Evolutionary conservation across 2,329 filamentous ascomycete genomes (phyloP).

Genomic region (Trichoderma polysporum): DNA sequence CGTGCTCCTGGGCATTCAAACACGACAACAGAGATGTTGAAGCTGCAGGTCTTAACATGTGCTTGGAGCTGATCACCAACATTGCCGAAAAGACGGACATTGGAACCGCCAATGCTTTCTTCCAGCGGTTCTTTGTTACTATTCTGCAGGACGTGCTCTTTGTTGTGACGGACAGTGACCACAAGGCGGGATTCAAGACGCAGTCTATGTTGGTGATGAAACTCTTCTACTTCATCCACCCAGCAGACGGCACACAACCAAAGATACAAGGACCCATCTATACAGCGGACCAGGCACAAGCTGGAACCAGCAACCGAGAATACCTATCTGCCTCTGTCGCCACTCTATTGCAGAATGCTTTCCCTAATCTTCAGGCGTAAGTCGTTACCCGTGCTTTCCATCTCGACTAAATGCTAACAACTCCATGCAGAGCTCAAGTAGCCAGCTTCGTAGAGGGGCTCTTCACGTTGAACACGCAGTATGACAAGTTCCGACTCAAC

Average conservation of each 20-base stretch:
- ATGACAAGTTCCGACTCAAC: constrained; percentile 93
- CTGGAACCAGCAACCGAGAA: constrained; percentile 84
- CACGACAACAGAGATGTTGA: constrained; percentile 99
- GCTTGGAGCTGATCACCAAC: constrained; percentile 93
- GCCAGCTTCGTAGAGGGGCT: constrained; percentile 85
- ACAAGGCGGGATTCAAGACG: constrained; percentile 99
- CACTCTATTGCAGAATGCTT: constrained; percentile 81
- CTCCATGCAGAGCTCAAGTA: constrained; percentile 69
- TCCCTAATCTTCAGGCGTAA: constrained; percentile 88
- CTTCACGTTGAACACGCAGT: constrained; percentile 83
- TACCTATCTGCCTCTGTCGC: constrained; percentile 88
- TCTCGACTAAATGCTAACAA: constrained; percentile 36
- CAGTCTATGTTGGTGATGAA: constrained; percentile 91
- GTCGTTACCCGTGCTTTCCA: constrained; percentile 36
- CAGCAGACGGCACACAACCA: constrained; percentile 63
- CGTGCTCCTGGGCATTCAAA: constrained; percentile 99
- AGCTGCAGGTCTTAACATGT: constrained; percentile 95
- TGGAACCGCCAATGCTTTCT: constrained; percentile 88
- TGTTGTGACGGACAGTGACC: constrained; percentile 93
- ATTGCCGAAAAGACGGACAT: constrained; percentile 90
- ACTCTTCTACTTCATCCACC: constrained; percentile 94
- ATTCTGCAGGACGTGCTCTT: constrained; percentile 99
- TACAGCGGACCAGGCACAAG: constrained; percentile 74
- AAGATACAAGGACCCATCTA: constrained; percentile 96
- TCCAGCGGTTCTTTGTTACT: constrained; percentile 94